Evolutionary conservation across 1,284 basidiomycete genomes (phyloP).

Genomic region (Grifola frondosa): DNA sequence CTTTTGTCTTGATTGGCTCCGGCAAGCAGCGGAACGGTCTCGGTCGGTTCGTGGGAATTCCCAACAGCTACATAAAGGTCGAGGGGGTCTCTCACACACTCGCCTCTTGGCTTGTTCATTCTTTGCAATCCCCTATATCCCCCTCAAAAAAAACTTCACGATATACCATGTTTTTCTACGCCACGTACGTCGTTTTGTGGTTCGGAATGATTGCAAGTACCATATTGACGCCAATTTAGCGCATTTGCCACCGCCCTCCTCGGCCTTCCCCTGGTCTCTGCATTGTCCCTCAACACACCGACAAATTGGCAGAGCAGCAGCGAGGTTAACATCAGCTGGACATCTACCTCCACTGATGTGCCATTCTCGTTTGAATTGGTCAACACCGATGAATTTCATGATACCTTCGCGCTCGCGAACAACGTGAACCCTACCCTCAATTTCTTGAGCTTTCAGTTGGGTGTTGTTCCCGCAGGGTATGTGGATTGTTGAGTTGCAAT

Average conservation of each 20-base stretch:
- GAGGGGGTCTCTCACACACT: conserved; percentile 1
- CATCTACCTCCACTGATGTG: conserved; percentile 41
- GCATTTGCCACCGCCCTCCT: conserved; percentile 46
- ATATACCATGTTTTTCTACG: conserved; percentile 38
- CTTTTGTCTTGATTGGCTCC: too few species aligned
- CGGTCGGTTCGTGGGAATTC: too few species aligned
- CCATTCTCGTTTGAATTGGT: conserved; percentile 41
- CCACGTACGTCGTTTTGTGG: conserved; percentile 29
- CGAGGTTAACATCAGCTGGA: conserved; percentile 48
- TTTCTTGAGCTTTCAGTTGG: conserved; percentile 42
- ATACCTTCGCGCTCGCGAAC: conserved; percentile 57
- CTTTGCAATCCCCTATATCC: conserved; percentile 6
- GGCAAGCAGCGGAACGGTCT: too few species aligned
- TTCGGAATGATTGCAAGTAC: neutral
- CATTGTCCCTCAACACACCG: conserved; percentile 44
- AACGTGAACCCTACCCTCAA: conserved; percentile 45
- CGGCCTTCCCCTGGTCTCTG: conserved; percentile 44
- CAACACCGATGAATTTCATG: conserved; percentile 51
- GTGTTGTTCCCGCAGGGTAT: conserved; percentile 52
- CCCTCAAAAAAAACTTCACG: conserved; percentile 14
- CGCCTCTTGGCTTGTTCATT: conserved; percentile 7
- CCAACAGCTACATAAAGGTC: too few species aligned
- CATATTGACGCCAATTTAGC: neutral
- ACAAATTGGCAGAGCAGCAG: conserved; percentile 34
- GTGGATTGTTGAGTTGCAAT: conserved; percentile 22